phyloP scores from a whole-genome alignment of 1,284 basidiomycete genomes.

The Somion occarium region DNA sequence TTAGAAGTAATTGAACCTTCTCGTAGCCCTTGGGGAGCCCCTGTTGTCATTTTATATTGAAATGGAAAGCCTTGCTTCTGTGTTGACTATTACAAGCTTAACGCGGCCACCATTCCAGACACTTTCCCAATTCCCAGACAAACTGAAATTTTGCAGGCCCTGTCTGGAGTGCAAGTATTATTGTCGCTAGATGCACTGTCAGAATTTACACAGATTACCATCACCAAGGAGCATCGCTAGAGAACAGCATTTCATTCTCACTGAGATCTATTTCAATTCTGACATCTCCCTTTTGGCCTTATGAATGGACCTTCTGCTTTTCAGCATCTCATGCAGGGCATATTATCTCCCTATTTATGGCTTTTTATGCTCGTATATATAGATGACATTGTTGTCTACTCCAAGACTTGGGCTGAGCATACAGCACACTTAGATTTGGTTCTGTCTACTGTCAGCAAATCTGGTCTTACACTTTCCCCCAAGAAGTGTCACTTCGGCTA shows the following conservation, averaged over 20 bases:
- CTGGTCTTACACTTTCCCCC: slow-evolving; percentile 29
- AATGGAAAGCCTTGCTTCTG: slow-evolving; percentile 24
- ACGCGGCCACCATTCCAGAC: slow-evolving; percentile 22
- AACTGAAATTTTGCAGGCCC: slow-evolving; percentile 23
- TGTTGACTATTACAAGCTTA: slow-evolving; percentile 29
- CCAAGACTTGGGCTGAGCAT: slow-evolving; percentile 30
- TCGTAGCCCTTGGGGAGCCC: slow-evolving; percentile 21
- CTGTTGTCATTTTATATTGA: slow-evolving; percentile 21
- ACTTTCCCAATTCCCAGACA: slow-evolving; percentile 27
- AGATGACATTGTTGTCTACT: slow-evolving; percentile 35
- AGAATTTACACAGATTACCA: slow-evolving; percentile 24
- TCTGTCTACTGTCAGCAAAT: slow-evolving; percentile 17
- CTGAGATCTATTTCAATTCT: slow-evolving; percentile 26
- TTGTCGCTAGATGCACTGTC: slow-evolving; percentile 22
- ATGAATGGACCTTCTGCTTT: slow-evolving; percentile 28
- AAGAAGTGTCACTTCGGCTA: slow-evolving; percentile 31
- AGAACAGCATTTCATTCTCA: slow-evolving; percentile 28
- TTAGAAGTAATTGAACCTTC: slow-evolving; percentile 24
- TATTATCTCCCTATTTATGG: slow-evolving; percentile 25
- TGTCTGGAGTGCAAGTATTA: slow-evolving; percentile 20
- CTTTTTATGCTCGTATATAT: slow-evolving; percentile 26
- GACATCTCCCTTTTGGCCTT: slow-evolving; percentile 28
- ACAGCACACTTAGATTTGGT: slow-evolving; percentile 21
- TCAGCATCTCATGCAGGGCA: slow-evolving; percentile 26
- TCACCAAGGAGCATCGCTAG: slow-evolving; percentile 15